Evolutionary conservation across 257 asterid genomes (phyloP).

Genomic region (Jasminum sambac): DNA sequence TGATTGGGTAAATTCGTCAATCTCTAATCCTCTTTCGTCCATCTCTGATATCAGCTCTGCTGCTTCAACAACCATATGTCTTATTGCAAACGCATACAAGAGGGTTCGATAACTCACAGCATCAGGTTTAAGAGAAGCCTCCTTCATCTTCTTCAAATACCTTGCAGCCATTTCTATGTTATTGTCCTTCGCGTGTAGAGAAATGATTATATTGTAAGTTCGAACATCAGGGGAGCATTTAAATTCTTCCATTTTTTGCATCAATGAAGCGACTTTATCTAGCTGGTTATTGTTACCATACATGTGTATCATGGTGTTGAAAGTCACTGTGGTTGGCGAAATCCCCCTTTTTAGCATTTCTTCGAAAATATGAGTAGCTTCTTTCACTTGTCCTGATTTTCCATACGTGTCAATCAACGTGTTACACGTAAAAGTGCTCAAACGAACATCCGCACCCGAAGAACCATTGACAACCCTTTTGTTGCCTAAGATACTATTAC

Average conservation of each 20-base stretch:
- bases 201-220: constrained; percentile 83
- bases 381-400: constrained; percentile 75
- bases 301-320: constrained; percentile 93
- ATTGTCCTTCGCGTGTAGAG: constrained; percentile 71
- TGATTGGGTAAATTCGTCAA: constrained; percentile 88
- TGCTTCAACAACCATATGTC: constrained; percentile 81
- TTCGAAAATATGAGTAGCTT: constrained; percentile 70
- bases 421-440: constrained; percentile 71
- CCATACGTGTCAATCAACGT: constrained; percentile 91
- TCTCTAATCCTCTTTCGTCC: constrained; percentile 64
- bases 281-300: constrained; percentile 70
- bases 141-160: constrained; percentile 74
- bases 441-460: constrained; percentile 29
- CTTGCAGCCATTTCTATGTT: constrained; percentile 61
- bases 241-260: constrained; percentile 68
- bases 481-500: constrained; percentile 28
- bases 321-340: constrained; percentile 75
- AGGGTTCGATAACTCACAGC: constrained; percentile 84
- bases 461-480: constrained; percentile 27
- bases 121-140: constrained; percentile 76
- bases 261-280: constrained; percentile 57
- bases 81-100: constrained; percentile 75
- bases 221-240: constrained; percentile 76
- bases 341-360: constrained; percentile 68
- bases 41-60: constrained; percentile 72